Percentiles rank a stretch among this genome's conserved stretches.
Evolutionary conservation across 2,329 filamentous ascomycete genomes (phyloP).

Genomic region (Neoarthrinium moseri): DNA sequence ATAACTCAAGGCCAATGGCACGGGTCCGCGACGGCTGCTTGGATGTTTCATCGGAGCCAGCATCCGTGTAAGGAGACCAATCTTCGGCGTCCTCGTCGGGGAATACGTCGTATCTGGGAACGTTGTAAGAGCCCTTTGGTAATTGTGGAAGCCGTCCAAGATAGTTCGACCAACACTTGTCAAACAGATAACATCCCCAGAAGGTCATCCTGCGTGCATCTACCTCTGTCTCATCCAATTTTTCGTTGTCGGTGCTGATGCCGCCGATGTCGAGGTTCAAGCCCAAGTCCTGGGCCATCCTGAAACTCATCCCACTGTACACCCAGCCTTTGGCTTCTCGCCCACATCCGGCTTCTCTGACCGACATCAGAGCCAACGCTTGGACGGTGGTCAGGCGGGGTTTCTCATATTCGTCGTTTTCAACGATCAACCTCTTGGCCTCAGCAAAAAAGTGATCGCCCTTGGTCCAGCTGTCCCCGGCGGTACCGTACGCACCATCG

Average conservation of each 20-base stretch:
- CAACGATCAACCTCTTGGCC: slow-evolving; percentile 83
- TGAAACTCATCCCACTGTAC: slow-evolving; percentile 96
- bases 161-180: slow-evolving; percentile 99
- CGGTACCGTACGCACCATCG: slow-evolving; percentile 67
- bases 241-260: slow-evolving; percentile 55
- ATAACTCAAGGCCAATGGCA: slow-evolving; percentile 78
- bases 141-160: slow-evolving; percentile 88
- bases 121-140: slow-evolving; percentile 74
- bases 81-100: slow-evolving; percentile 80
- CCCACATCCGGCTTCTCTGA: slow-evolving; percentile 90
- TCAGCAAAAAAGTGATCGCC: slow-evolving; percentile 96
- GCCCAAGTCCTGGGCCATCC: slow-evolving; percentile 94
- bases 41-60: slow-evolving; percentile 69
- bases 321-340: slow-evolving; percentile 96
- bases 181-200: slow-evolving; percentile 97
- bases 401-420: slow-evolving; percentile 91
- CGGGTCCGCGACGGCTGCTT: slow-evolving; percentile 81
- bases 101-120: slow-evolving; percentile 88
- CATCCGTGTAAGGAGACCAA: slow-evolving; percentile 89
- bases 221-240: slow-evolving; percentile 76
- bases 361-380: slow-evolving; percentile 91
- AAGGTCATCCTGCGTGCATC: slow-evolving; percentile 91
- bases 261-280: slow-evolving; percentile 79
- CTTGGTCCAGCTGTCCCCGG: slow-evolving; percentile 77
- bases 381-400: slow-evolving; percentile 88